These are phyloP conservation scores for Maudiozyma turicensis DNA, from an alignment of 805 yeast genomes.

Conservation along the genomic window DNA sequence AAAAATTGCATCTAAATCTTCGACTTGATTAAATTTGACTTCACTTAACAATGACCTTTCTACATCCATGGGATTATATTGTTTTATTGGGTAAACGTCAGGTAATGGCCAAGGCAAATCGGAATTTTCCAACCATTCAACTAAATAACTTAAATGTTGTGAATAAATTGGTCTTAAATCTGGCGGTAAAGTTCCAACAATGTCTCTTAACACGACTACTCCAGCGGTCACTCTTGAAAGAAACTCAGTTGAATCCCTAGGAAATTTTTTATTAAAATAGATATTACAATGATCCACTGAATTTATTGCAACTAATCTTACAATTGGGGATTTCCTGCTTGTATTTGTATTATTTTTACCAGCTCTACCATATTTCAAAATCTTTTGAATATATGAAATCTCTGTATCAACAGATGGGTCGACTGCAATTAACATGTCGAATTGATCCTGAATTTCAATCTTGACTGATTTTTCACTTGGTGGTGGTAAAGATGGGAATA, in stretches of 20 bases:
- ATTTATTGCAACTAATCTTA: constrained; percentile 66
- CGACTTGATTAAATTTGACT: constrained; percentile 45
- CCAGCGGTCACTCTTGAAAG: constrained; percentile 70
- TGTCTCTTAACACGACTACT: constrained; percentile 68
- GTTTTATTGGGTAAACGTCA: constrained; percentile 52
- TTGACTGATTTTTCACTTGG: constrained; percentile 10
- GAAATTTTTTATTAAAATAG: constrained; percentile 33
- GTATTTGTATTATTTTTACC: constrained; percentile 10
- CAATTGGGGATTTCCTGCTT: constrained; percentile 38
- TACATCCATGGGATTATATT: constrained; percentile 62
- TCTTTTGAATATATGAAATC: constrained; percentile 26
- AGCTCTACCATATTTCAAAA: constrained; percentile 22
- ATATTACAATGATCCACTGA: constrained; percentile 75
- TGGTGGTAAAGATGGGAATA: constrained; percentile 33
- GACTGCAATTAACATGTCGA: constrained; percentile 54
- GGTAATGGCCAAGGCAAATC: constrained; percentile 67
- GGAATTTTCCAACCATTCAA: constrained; percentile 47
- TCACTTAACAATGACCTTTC: constrained; percentile 69
- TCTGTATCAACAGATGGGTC: constrained; percentile 49
- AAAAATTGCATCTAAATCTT: constrained; percentile 35
- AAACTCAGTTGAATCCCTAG: constrained; percentile 32
- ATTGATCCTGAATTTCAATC: constrained; percentile 20
- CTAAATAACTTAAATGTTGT: constrained; percentile 52
- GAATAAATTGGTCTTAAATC: constrained; percentile 67
- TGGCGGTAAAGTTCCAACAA: constrained; percentile 74